A percentile compares a stretch with the other conserved stretches of the same genome.
phyloP scores from a whole-genome alignment of 371 early-diverging fungal genomes.

The Actinomortierella wolfii region DNA sequence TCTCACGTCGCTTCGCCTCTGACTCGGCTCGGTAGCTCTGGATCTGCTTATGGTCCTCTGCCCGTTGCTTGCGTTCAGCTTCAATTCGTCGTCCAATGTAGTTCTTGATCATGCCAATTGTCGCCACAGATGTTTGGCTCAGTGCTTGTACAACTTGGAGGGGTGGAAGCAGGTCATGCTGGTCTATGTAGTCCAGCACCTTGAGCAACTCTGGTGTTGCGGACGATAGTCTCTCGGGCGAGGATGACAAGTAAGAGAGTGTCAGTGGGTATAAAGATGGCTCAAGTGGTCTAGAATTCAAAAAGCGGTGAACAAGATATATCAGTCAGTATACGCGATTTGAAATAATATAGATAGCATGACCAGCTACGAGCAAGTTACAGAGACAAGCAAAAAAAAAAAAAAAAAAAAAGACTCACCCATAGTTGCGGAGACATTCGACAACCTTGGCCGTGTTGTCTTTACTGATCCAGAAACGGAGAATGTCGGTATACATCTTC shows the following conservation, averaged over 20 bases:
- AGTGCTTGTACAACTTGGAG: slow-evolving; percentile 87
- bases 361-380: not conserved
- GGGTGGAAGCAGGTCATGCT: slow-evolving; percentile 84
- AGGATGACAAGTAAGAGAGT: slow-evolving; percentile 81
- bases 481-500: slow-evolving; percentile 79
- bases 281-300: slow-evolving; percentile 60
- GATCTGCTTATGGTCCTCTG: slow-evolving; percentile 68
- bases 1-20: slow-evolving; percentile 73
- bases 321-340: not conserved
- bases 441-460: slow-evolving; percentile 77
- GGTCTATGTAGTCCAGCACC: slow-evolving; percentile 83
- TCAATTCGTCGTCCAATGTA: slow-evolving; percentile 82
- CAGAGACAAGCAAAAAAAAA: not conserved
- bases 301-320: slow-evolving; percentile 12
- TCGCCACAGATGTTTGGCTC: slow-evolving; percentile 81
- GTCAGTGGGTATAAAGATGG: slow-evolving; percentile 83
- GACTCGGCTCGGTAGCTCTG: slow-evolving; percentile 81
- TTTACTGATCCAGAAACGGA: slow-evolving; percentile 81
- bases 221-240: slow-evolving; percentile 50
- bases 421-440: slow-evolving; percentile 77
- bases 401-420: slow-evolving; percentile 54
- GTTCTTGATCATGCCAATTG: slow-evolving; percentile 82
- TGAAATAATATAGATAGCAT: not conserved
- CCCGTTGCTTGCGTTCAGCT: slow-evolving; percentile 66
- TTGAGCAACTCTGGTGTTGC: slow-evolving; percentile 62